phyloP scores from a whole-genome alignment of 148 eudicot genomes.

The Selenicereus undatus region DNA sequence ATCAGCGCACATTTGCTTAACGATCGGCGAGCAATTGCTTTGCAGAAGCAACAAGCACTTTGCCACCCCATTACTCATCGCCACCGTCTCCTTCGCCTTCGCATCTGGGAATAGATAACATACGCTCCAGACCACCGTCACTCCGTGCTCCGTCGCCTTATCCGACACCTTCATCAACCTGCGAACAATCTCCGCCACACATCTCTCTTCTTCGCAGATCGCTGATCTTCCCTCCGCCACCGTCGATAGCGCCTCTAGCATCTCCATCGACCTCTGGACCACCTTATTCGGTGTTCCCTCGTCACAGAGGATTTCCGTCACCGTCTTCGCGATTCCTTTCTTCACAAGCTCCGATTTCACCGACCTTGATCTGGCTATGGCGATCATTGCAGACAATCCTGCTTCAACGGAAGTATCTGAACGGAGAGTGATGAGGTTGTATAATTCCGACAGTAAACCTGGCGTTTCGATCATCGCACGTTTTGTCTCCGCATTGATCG shows the following conservation, averaged over 20 bases:
- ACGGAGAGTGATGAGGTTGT: slow-evolving; percentile 27
- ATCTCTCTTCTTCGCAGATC: slow-evolving; percentile 39
- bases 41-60: slow-evolving; percentile 77
- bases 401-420: slow-evolving; percentile 35
- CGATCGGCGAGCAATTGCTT: slow-evolving; percentile 49
- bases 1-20: slow-evolving; percentile 61
- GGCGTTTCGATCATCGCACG: slow-evolving; percentile 35
- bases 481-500: slow-evolving; percentile 33
- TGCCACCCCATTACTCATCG: slow-evolving; percentile 45
- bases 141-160: slow-evolving; percentile 63
- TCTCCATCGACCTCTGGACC: slow-evolving; percentile 33
- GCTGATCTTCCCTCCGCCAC: slow-evolving; percentile 58
- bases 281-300: slow-evolving; percentile 5
- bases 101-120: slow-evolving; percentile 53
- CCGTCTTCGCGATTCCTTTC: slow-evolving; percentile 40
- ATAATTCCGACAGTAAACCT: slow-evolving; percentile 31
- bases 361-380: slow-evolving; percentile 36
- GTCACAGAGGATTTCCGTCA: slow-evolving; percentile 34
- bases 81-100: slow-evolving; percentile 41
- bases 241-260: slow-evolving; percentile 44
- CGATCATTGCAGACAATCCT: slow-evolving; percentile 41
- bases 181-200: slow-evolving; percentile 39
- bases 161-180: slow-evolving; percentile 58
- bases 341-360: slow-evolving; percentile 43
- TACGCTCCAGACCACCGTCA: slow-evolving; percentile 67